These are phyloP conservation scores for Samsoniella hepiali DNA, from an alignment of 2,329 filamentous ascomycete genomes.

Conservation along the genomic window DNA sequence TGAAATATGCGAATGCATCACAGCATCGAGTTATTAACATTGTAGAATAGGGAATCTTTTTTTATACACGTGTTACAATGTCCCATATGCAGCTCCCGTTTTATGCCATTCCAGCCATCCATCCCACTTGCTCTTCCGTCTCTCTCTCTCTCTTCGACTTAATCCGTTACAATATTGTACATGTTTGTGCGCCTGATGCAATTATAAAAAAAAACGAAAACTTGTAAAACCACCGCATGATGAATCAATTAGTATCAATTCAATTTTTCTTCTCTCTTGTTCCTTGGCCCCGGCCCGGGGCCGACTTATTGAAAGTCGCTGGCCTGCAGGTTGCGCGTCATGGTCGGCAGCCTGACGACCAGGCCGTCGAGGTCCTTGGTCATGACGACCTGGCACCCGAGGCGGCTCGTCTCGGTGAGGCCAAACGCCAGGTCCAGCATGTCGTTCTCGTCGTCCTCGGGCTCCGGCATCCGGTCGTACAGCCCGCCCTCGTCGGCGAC, in stretches of 20 bases:
- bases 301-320: constrained; percentile 69
- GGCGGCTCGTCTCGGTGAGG: constrained; percentile 75
- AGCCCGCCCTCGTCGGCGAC: constrained; percentile 64
- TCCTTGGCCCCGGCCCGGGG: not conserved
- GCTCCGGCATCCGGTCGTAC: constrained; percentile 76
- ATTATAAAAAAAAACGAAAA: not conserved
- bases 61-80: constrained; percentile 6
- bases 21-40: not conserved
- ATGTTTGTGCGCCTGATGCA: constrained; percentile 12
- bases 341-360: constrained; percentile 78
- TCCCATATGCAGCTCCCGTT: constrained; percentile 5
- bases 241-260: not conserved
- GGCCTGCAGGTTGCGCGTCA: constrained; percentile 94
- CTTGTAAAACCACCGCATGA: not conserved
- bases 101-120: not conserved
- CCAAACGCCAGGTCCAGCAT: constrained; percentile 91
- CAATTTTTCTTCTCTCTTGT: not conserved
- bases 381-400: constrained; percentile 93
- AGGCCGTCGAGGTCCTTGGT: constrained; percentile 84
- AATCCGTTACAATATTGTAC: constrained; percentile 16
- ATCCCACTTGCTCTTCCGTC: not conserved
- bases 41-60: constrained; percentile 16
- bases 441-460: constrained; percentile 79
- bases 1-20: not conserved
- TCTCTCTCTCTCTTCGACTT: not conserved